phyloP scores from a whole-genome alignment of 495 filamentous ascomycete species.

The Aspergillus cavernicola region DNA sequence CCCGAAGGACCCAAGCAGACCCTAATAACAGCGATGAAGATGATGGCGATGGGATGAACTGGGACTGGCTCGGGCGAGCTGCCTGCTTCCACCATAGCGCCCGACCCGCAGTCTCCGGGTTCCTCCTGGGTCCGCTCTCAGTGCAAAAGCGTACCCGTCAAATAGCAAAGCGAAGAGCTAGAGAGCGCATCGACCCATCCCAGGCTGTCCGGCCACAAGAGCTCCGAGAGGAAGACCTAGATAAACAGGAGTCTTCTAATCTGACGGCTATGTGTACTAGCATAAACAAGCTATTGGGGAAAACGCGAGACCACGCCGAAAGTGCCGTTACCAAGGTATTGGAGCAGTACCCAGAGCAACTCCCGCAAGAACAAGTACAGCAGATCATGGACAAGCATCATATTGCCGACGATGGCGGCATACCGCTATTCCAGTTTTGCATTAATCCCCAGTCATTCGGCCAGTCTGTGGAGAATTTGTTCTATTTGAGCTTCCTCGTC shows the following conservation, averaged over 20 bases:
- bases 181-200: slow-evolving; percentile 57
- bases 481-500: slow-evolving; percentile 93
- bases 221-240: slow-evolving; percentile 64
- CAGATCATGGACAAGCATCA: slow-evolving; percentile 51
- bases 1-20: slow-evolving; percentile 31
- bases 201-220: slow-evolving; percentile 70
- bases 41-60: slow-evolving; percentile 73
- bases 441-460: slow-evolving; percentile 88
- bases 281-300: slow-evolving; percentile 48
- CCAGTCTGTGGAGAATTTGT: slow-evolving; percentile 95
- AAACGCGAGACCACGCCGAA: slow-evolving; percentile 33
- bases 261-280: slow-evolving; percentile 66
- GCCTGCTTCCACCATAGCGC: slow-evolving; percentile 69
- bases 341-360: slow-evolving; percentile 29
- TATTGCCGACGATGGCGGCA: slow-evolving; percentile 58
- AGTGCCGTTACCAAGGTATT: slow-evolving; percentile 30
- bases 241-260: slow-evolving; percentile 67
- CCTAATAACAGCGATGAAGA: slow-evolving; percentile 56
- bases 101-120: slow-evolving; percentile 75
- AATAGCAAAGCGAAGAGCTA: slow-evolving; percentile 58
- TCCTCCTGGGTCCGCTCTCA: slow-evolving; percentile 84
- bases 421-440: slow-evolving; percentile 77
- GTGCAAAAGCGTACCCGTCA: slow-evolving; percentile 78
- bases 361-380: slow-evolving; percentile 31
- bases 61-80: slow-evolving; percentile 75